Conservation (phyloP, 164 flowering plant species). For the Sextonia rubra region DNA sequence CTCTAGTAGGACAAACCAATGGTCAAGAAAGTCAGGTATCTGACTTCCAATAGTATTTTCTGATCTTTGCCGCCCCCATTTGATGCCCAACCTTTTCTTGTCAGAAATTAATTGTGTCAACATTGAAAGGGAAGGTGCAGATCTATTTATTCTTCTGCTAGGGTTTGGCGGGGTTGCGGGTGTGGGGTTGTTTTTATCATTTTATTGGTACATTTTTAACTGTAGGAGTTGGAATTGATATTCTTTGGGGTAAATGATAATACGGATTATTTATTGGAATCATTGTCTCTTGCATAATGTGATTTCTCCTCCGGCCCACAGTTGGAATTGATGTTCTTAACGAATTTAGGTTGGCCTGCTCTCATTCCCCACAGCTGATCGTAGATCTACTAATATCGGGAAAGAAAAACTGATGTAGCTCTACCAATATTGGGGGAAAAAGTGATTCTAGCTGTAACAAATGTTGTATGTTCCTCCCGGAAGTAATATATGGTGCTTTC, state of each 20-base stretch:
- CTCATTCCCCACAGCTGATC: too few relatives aligned
- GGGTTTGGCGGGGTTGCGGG: not conserved
- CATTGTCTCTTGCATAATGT: not conserved
- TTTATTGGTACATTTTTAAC: not conserved
- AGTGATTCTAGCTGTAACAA: too few relatives aligned
- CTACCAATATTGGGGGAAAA: too few relatives aligned
- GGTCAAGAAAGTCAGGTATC: not conserved
- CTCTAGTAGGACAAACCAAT: not conserved
- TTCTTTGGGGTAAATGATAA: not conserved
- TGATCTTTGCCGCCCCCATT: too few relatives aligned
- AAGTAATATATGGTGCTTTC: too few relatives aligned
- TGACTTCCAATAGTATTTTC: not conserved
- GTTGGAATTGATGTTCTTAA: too few relatives aligned
- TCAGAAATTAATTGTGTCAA: not conserved
- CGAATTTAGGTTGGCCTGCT: not conserved
- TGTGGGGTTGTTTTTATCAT: too few relatives aligned
- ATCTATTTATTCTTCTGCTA: slow-evolving; percentile 4
- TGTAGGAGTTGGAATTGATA: not conserved
- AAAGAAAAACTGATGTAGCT: too few relatives aligned
- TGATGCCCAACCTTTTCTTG: not conserved
- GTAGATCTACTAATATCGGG: too few relatives aligned
- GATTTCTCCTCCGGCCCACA: not conserved
- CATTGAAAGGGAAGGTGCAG: not conserved
- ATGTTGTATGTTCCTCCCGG: too few relatives aligned
- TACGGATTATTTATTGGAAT: not conserved